phyloP scores from a whole-genome alignment of 352 stramenopile species.

The Phytophthora pseudosyringae region DNA sequence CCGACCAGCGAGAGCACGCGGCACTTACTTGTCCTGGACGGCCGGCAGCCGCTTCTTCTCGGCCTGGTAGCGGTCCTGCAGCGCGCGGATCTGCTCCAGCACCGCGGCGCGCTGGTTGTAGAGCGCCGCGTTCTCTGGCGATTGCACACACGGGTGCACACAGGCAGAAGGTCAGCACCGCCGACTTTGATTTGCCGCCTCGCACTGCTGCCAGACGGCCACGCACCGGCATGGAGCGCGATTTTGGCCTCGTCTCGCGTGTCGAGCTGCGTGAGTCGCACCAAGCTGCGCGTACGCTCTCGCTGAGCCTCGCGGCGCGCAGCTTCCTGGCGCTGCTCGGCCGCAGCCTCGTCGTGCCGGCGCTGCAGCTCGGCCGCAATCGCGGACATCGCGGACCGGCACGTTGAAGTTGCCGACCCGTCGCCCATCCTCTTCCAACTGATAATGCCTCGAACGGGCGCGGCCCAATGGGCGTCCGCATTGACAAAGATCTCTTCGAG shows the following conservation, averaged over 20 bases:
- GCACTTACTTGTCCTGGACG: slow-evolving; percentile 61
- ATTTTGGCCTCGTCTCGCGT: slow-evolving; percentile 42
- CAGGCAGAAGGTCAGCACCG: slow-evolving; percentile 14
- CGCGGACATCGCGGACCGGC: slow-evolving; percentile 27
- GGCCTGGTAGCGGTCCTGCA: slow-evolving; percentile 49
- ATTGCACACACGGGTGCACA: slow-evolving; percentile 4
- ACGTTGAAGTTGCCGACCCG: slow-evolving; percentile 26
- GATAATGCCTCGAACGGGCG: slow-evolving; percentile 11
- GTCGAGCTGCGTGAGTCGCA: slow-evolving; percentile 62
- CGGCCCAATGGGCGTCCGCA: slow-evolving; percentile 1
- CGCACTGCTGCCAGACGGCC: not conserved
- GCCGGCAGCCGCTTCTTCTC: slow-evolving; percentile 53
- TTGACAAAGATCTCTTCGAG: slow-evolving; percentile 15
- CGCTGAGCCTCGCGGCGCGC: slow-evolving; percentile 34
- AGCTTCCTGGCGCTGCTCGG: slow-evolving; percentile 17
- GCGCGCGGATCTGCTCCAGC: slow-evolving; percentile 38
- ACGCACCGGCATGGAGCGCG: slow-evolving; percentile 42
- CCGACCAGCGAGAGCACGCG: not conserved
- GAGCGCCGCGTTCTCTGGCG: slow-evolving; percentile 37
- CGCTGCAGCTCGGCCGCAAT: slow-evolving; percentile 49
- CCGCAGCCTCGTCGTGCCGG: slow-evolving; percentile 19
- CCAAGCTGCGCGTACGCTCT: slow-evolving; percentile 52
- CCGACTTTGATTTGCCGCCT: slow-evolving; percentile 16
- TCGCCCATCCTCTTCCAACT: slow-evolving; percentile 10
- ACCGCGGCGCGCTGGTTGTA: slow-evolving; percentile 46